A percentile compares a stretch with the other conserved stretches of the same genome.
Conservation (phyloP, 148 eudicot species). For the Diospyros lotus region DNA sequence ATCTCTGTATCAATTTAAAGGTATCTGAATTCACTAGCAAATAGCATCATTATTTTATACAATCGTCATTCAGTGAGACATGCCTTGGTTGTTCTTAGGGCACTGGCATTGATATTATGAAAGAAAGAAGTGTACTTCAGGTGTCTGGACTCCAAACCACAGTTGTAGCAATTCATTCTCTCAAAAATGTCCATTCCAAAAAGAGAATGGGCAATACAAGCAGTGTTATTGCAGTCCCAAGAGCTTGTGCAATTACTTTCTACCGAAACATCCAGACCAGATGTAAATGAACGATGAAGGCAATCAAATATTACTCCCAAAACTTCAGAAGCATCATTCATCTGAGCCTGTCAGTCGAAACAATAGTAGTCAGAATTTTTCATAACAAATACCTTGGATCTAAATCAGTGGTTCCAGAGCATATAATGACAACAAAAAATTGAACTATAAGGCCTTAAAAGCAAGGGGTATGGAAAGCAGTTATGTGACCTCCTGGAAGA, state of each 20-base stretch:
- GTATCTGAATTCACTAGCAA: constrained; percentile 1
- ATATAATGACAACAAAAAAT: not conserved
- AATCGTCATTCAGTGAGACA: constrained; percentile 19
- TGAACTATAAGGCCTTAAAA: not conserved
- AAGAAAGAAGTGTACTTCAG: constrained; percentile 87
- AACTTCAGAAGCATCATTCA: constrained; percentile 99
- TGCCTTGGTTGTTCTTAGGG: constrained; percentile 93
- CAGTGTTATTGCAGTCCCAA: constrained; percentile 71
- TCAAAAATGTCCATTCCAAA: constrained; percentile 91
- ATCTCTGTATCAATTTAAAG: not conserved
- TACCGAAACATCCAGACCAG: constrained; percentile 32
- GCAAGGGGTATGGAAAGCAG: not conserved
- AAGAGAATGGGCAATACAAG: constrained; percentile 78
- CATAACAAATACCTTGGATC: not conserved
- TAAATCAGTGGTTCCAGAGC: not conserved
- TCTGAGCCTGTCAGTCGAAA: constrained; percentile 60
- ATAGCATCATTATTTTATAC: not conserved
- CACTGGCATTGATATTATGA: constrained; percentile 90
- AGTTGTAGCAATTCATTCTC: constrained; percentile 70
- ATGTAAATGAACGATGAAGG: constrained; percentile 71
- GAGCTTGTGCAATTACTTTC: constrained; percentile 55
- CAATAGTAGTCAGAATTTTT: not conserved
- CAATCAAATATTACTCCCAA: constrained; percentile 79
- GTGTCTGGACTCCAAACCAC: constrained; percentile 84
- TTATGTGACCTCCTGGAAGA: constrained; percentile 76